Evolutionary conservation across 805 yeast species (phyloP).

Genomic region (Wickerhamomyces canadensis): DNA sequence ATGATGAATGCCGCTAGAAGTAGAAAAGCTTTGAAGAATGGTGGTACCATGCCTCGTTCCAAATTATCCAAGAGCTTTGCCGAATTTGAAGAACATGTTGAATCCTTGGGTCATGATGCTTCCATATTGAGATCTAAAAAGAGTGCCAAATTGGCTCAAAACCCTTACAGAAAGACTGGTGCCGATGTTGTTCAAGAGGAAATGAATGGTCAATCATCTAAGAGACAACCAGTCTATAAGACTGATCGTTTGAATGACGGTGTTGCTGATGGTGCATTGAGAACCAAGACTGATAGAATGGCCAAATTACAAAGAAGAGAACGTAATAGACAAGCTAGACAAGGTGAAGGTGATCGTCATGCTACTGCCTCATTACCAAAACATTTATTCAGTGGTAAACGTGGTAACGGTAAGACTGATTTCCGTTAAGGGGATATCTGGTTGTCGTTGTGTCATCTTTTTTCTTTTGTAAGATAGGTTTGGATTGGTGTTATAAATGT

Average conservation of each 20-base stretch:
- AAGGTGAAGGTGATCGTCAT: constrained; percentile 96
- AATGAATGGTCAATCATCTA: constrained; percentile 23
- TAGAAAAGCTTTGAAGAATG: constrained; percentile 82
- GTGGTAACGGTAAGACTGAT: constrained; percentile 92
- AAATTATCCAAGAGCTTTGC: constrained; percentile 68
- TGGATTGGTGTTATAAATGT: too few species aligned
- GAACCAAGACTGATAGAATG: constrained; percentile 82
- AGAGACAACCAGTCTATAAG: constrained; percentile 41
- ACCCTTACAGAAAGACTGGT: constrained; percentile 51
- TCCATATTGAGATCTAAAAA: constrained; percentile 53
- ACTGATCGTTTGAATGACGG: constrained; percentile 83
- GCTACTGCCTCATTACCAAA: constrained; percentile 80
- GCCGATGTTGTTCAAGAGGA: constrained; percentile 47
- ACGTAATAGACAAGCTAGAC: constrained; percentile 86
- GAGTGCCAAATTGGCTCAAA: constrained; percentile 30
- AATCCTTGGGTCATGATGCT: constrained; percentile 84
- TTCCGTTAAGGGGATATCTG: constrained; percentile 55
- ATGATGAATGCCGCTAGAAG: constrained; percentile 87
- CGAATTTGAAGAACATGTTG: constrained; percentile 87
- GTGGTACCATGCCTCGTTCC: constrained; percentile 86
- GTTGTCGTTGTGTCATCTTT: too few species aligned
- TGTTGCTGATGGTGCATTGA: constrained; percentile 71
- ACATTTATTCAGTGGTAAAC: constrained; percentile 93
- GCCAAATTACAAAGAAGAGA: constrained; percentile 89
- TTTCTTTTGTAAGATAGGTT: too few species aligned